Conservation (phyloP, 2,329 filamentous ascomycete species). For the Colletotrichum musicola region DNA sequence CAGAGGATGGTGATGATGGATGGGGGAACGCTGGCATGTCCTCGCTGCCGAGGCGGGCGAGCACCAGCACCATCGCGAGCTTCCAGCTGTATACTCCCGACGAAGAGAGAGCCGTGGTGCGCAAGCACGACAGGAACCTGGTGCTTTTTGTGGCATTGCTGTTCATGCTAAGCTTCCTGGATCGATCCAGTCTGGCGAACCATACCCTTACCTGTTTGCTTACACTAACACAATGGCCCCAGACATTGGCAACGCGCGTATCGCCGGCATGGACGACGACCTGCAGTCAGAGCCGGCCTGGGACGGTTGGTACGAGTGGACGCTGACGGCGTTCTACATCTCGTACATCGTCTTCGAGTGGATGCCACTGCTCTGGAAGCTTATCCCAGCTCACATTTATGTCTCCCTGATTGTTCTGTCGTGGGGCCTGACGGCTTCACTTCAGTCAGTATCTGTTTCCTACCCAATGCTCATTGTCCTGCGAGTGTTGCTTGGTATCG, state of each 20-base stretch:
- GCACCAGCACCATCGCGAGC: constrained; percentile 50
- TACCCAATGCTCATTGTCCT: constrained; percentile 71
- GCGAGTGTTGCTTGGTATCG: constrained; percentile 70
- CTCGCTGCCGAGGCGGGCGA: constrained; percentile 41
- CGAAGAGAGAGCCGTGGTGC: constrained; percentile 79
- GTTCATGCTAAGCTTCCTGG: constrained; percentile 87
- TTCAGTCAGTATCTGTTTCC: constrained; percentile 76
- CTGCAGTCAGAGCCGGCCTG: constrained; percentile 63
- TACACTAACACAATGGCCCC: constrained; percentile 4
- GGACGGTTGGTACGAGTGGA: constrained; percentile 69
- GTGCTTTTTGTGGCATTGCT: constrained; percentile 85
- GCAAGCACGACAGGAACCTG: constrained; percentile 81
- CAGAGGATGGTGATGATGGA: constrained; percentile 44
- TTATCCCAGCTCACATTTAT: constrained; percentile 72
- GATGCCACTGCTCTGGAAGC: constrained; percentile 73
- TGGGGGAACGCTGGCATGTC: constrained; percentile 46
- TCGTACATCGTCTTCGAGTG: constrained; percentile 75
- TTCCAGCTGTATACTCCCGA: constrained; percentile 66
- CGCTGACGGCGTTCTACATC: constrained; percentile 72
- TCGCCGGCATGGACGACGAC: constrained; percentile 74
- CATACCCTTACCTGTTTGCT: neutral
- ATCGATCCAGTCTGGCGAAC: constrained; percentile 78
- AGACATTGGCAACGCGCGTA: constrained; percentile 73
- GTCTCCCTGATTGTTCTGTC: constrained; percentile 74
- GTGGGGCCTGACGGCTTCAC: constrained; percentile 84